Percentiles rank a stretch among this genome's conserved stretches.
Conservation (phyloP, 306 rosid genomes). For the Trifolium dubium region DNA sequence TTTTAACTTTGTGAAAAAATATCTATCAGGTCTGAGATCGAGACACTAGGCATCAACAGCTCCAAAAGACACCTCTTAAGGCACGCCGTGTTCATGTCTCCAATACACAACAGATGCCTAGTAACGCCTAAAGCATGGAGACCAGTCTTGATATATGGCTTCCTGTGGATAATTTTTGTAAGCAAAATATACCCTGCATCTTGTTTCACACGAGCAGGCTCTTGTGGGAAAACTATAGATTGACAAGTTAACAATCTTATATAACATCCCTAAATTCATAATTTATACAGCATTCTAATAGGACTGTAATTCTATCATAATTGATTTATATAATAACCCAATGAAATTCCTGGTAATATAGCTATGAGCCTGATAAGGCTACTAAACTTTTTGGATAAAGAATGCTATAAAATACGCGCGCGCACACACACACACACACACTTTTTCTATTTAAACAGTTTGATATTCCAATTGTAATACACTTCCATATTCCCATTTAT, state of each 20-base stretch:
- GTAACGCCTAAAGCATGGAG: not conserved
- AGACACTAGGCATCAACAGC: not conserved
- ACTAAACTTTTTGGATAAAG: too few relatives aligned
- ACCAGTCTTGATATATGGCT: not conserved
- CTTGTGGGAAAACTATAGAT: not conserved
- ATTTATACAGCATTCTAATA: not conserved
- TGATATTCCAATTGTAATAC: too few relatives aligned
- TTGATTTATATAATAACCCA: too few relatives aligned
- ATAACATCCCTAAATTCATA: not conserved
- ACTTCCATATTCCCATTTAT: too few relatives aligned
- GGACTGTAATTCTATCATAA: slow-evolving; percentile 1
- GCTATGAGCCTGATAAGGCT: too few relatives aligned
- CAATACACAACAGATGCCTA: not conserved
- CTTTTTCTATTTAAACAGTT: too few relatives aligned
- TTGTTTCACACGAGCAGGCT: not conserved
- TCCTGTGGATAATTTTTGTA: not conserved
- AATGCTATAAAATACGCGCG: too few relatives aligned
- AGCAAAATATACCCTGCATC: not conserved
- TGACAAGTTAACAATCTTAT: slow-evolving; percentile 18
- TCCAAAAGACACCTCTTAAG: slow-evolving; percentile 2
- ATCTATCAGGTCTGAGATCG: not conserved
- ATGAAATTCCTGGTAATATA: too few relatives aligned
- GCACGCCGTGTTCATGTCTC: not conserved
- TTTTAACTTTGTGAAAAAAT: not conserved
- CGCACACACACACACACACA: too few relatives aligned